phyloP scores from a whole-genome alignment of 345 rosid genomes.

The Heritiera littoralis region DNA sequence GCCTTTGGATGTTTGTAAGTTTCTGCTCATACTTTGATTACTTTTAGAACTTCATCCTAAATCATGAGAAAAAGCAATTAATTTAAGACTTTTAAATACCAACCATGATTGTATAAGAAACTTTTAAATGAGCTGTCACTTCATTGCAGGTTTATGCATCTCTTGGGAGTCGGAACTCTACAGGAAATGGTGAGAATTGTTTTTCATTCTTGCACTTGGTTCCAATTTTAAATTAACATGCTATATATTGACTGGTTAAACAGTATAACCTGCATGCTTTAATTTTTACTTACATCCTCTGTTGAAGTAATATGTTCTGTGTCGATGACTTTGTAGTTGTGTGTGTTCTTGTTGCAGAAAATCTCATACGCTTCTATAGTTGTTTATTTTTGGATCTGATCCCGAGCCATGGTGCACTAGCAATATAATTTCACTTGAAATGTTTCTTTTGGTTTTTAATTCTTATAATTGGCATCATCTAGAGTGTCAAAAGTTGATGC shows the following conservation, averaged over 20 bases:
- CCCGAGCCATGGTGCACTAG: neutral
- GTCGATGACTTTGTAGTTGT: neutral
- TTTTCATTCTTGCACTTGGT: constrained; percentile 5
- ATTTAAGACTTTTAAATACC: constrained; percentile 9
- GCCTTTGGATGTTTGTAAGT: constrained; percentile 82
- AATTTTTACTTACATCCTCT: neutral
- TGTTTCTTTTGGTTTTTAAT: neutral
- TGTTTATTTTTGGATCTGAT: constrained; percentile 4
- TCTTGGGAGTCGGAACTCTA: constrained; percentile 77
- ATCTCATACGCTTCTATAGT: neutral
- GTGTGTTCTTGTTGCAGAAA: neutral
- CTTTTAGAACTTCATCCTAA: constrained; percentile 19
- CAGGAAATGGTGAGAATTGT: constrained; percentile 69
- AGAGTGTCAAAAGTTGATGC: neutral
- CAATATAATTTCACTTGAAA: neutral
- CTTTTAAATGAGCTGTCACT: constrained; percentile 18
- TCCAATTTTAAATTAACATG: neutral
- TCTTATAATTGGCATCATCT: neutral
- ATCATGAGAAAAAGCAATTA: neutral
- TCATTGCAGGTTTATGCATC: constrained; percentile 75
- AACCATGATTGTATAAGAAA: neutral
- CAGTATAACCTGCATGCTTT: neutral
- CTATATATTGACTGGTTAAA: neutral
- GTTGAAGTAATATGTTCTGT: neutral
- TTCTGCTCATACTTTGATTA: constrained; percentile 10